phyloP scores from a whole-genome alignment of 169 alveolate species.

The Besnoitia besnoiti region DNA sequence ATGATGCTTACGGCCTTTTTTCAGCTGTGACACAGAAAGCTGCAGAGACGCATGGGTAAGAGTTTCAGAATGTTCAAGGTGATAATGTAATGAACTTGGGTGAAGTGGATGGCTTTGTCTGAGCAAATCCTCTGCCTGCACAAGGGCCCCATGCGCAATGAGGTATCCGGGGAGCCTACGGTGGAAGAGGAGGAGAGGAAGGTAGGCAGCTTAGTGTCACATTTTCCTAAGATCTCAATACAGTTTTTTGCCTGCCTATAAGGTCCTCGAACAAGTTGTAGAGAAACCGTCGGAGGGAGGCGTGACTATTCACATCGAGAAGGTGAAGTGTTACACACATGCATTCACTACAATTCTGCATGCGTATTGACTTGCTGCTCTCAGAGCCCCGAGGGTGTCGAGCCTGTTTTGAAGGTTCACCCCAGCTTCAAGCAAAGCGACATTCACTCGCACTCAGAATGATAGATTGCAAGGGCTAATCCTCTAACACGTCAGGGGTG shows the following conservation, averaged over 20 bases:
- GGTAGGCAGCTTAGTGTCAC: neutral
- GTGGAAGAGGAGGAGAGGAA: conserved; percentile 62
- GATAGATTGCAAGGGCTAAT: neutral
- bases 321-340: conserved; percentile 25
- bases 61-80: too few species aligned
- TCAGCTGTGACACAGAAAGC: conserved; percentile 64
- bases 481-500: neutral
- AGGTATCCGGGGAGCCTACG: conserved; percentile 68
- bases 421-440: conserved; percentile 29
- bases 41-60: conserved; percentile 71
- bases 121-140: conserved; percentile 68
- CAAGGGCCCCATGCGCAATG: conserved; percentile 68
- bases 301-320: conserved; percentile 55
- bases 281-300: conserved; percentile 63
- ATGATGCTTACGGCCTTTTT: neutral
- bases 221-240: neutral
- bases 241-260: neutral
- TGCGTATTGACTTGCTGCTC: neutral
- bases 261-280: conserved; percentile 67
- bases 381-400: conserved; percentile 28
- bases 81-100: too few species aligned
- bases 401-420: neutral
- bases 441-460: conserved; percentile 25
- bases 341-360: conserved; percentile 14
- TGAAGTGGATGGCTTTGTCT: conserved; percentile 63